Base-by-base conservation (phyloP, 2,329 filamentous ascomycete species). In the Leptographium wingfieldii region DNA sequence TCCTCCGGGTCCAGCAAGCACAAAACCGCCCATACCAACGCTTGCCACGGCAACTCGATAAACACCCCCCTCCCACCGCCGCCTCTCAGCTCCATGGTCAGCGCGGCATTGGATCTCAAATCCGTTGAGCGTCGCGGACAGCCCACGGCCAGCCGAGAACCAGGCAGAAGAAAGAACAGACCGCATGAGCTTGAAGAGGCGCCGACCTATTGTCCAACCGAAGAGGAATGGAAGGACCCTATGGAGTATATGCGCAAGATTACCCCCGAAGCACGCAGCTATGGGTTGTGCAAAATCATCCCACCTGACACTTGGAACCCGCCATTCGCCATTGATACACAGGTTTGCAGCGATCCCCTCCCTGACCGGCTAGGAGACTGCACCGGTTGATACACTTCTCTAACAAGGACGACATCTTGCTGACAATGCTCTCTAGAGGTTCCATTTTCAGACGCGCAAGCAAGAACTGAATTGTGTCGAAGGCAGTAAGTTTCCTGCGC, bases 391-490 rank as follows among this genome's bases (percentile, higher is more conserved):
- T 31, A 40, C 38, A 40, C 38, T 14, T 19, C 40, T 14, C 14
- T 19, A 6, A 12, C 40, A 5, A 14, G 12, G 10, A n/a, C 14
- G 19, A 19, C 43, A 3, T n/a, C 10, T n/a, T 33, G 9, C 31
- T 53, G n/a, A 46, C 57, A 43, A 11, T 9, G 10, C 33, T 46
- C 22, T 52, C 65, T 69, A 96, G 92, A 89, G 86, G 73, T 99
- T 99, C 69, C 94, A 99, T 72, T 99, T 99, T 70, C 85, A 91
- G 65, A 99, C 94, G 16, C 84, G 94, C 70, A 91, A 95, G 71
- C 94, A 99, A 72, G 92, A 97, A 73, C 79, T 99, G 63, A 99
- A 99, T 73, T 95, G 92, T 19, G 90, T 97, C 56, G 94, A 99
- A 87, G 94, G 94, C 80, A 94, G 91, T 95, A 82, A 74, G 84